phyloP scores from a whole-genome alignment of 1,139 yeast genomes.

The Lodderomyces parapsilosis region DNA sequence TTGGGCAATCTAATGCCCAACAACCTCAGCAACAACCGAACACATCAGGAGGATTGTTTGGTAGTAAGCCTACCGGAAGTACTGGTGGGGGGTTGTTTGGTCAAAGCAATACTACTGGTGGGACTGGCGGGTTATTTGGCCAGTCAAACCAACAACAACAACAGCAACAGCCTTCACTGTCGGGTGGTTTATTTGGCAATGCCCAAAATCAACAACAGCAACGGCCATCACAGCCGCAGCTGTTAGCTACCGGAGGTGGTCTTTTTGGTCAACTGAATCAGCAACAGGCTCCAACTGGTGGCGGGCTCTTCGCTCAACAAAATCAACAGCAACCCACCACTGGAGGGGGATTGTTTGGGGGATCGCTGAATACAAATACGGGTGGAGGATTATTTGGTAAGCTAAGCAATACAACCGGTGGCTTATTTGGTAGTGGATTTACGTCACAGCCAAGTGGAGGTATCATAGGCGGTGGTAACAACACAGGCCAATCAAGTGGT shows the following conservation, averaged over 20 bases:
- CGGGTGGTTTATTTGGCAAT: slow-evolving; percentile 11
- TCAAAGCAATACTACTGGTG: background rate
- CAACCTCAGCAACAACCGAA: background rate
- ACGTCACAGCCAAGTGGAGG: slow-evolving; percentile 6
- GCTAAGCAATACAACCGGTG: slow-evolving; percentile 3
- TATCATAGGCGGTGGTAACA: slow-evolving; percentile 4
- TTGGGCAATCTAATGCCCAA: slow-evolving; percentile 15
- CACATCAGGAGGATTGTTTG: slow-evolving; percentile 18
- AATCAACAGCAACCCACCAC: slow-evolving; percentile 4
- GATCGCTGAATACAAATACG: background rate
- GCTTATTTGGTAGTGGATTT: slow-evolving; percentile 2
- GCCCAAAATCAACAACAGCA: slow-evolving; percentile 3
- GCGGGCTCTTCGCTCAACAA: background rate
- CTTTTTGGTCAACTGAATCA: slow-evolving; percentile 4
- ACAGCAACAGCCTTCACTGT: slow-evolving; percentile 5
- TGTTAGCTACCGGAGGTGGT: slow-evolving; percentile 6
- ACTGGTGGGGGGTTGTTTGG: slow-evolving; percentile 10
- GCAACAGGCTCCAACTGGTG: slow-evolving; percentile 5
- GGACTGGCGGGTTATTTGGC: slow-evolving; percentile 7
- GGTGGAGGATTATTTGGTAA: slow-evolving; percentile 1
- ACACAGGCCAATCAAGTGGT: slow-evolving; percentile 8
- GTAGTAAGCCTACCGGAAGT: slow-evolving; percentile 12
- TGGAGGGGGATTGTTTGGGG: slow-evolving; percentile 8
- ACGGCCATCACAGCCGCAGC: background rate
- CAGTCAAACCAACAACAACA: slow-evolving; percentile 4